These are phyloP conservation scores for Botryobasidium botryosum DNA, from an alignment of 768 basidiomycete species.

Conservation along the genomic window DNA sequence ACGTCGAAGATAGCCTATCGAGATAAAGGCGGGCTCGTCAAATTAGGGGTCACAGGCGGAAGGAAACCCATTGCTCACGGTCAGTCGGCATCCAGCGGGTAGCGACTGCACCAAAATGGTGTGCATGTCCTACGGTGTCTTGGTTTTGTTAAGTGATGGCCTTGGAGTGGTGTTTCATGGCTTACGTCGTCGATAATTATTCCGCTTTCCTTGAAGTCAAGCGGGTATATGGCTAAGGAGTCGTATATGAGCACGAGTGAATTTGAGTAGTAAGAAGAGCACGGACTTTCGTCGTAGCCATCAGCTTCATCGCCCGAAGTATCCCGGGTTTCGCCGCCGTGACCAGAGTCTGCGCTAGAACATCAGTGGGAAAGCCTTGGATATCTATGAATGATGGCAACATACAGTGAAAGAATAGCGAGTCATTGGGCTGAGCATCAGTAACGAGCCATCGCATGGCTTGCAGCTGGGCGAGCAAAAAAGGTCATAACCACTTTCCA, in stretches of 20 bases:
- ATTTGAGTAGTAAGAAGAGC: conserved; percentile 5
- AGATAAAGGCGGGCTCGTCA: background rate
- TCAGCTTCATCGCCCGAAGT: conserved; percentile 67
- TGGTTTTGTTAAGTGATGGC: background rate
- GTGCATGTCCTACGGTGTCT: conserved; percentile 41
- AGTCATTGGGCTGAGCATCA: conserved; percentile 62
- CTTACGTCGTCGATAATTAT: conserved; percentile 83
- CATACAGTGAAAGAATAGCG: conserved; percentile 77
- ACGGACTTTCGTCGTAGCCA: conserved; percentile 60
- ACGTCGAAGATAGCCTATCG: conserved; percentile 50
- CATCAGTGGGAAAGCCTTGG: conserved; percentile 1
- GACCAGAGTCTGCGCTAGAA: conserved; percentile 54
- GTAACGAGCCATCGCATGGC: conserved; percentile 86
- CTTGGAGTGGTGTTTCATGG: conserved; percentile 9
- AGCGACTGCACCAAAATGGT: conserved; percentile 60
- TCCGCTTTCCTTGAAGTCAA: conserved; percentile 50
- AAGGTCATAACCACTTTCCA: no score
- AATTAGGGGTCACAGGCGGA: background rate
- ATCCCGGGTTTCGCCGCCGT: conserved; percentile 83
- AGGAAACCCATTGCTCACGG: conserved; percentile 21
- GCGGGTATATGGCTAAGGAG: conserved; percentile 63
- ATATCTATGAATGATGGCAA: background rate
- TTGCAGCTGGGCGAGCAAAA: no score
- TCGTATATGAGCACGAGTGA: background rate
- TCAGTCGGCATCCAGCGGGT: conserved; percentile 77